Evolutionary conservation across 176 grass and related monocot genomes (phyloP).

Genomic region (Dendrocalamus sinicus): DNA sequence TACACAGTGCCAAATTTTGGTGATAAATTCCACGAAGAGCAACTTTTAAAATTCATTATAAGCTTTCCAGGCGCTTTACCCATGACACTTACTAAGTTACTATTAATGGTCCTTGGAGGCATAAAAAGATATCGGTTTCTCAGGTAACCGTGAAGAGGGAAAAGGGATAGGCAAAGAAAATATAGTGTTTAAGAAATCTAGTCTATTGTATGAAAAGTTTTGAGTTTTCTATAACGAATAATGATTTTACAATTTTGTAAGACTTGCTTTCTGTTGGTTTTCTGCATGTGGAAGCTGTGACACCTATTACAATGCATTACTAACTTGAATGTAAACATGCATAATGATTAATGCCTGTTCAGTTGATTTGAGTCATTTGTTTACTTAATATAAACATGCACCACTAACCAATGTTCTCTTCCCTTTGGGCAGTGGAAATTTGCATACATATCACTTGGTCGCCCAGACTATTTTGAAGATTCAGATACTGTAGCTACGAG

Average conservation of each 20-base stretch:
- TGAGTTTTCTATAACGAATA: background rate
- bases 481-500: conserved; percentile 70
- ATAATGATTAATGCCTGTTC: background rate
- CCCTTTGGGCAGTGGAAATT: conserved; percentile 84
- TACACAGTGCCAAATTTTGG: background rate
- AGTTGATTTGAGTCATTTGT: background rate
- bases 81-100: background rate
- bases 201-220: background rate
- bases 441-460: conserved; percentile 92
- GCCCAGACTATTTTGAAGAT: conserved; percentile 97
- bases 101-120: background rate
- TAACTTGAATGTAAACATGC: conserved; percentile 22
- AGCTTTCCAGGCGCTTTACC: background rate
- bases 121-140: background rate
- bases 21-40: background rate
- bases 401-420: conserved; percentile 26
- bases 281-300: conserved; percentile 26
- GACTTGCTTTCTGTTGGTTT: conserved; percentile 1
- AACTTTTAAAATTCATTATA: background rate
- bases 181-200: background rate
- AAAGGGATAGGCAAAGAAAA: background rate
- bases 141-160: background rate
- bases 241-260: background rate
- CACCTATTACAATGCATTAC: background rate
- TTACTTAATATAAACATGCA: background rate